Evolutionary conservation across 805 yeast genomes (phyloP), one percentile per base, ranked within the genome.

Genomic region (Candida insectorum): DNA sequence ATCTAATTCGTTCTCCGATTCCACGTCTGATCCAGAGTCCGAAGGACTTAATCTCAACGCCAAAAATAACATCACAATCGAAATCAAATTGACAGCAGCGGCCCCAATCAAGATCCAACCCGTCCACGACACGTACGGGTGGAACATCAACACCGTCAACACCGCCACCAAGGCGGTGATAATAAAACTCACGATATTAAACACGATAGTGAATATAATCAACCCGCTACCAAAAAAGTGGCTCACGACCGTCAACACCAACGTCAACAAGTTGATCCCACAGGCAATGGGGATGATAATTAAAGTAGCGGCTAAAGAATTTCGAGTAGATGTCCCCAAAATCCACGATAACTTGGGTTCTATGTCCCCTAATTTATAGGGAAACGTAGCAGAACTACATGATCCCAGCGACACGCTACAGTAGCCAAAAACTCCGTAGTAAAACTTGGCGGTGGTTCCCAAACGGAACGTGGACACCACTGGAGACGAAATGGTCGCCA

Each of bases 31-130:
- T 2, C 32, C 49, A 8, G 44, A 48, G 11, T 41, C 46, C 12
- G 38, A 41, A 15, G 48, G 47, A n/a, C 36, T 41, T 8, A 75
- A 44, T 19, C 47, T 47, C 26, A 56, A 49, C 4, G 53, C 47
- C 12, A 62, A 37, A 31, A 73, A 65, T 19, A 73, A 59, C 26
- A 77, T 53, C 5, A 83, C 73, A 2, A 80, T 39, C 2, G 78
- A 57, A 2, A 77, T 34, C 37, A 84, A 58, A 35, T 70, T 68
- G 34, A 79, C 56, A 0, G 68, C 81, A 9, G 85, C 81, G 4
- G 85, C 72, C 1, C 82, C 87, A 18, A 83, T 69, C 48, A 81
- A 63, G 21, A 80, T 52, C 89, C 91, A 84, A 6, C 80, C 69
- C n/a, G 79, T 69, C 89, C 89, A 84, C 5, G 68, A 58, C 12